phyloP scores from a whole-genome alignment of 2,329 filamentous ascomycete genomes.

The Stagonosporopsis cucurbitacearum region DNA sequence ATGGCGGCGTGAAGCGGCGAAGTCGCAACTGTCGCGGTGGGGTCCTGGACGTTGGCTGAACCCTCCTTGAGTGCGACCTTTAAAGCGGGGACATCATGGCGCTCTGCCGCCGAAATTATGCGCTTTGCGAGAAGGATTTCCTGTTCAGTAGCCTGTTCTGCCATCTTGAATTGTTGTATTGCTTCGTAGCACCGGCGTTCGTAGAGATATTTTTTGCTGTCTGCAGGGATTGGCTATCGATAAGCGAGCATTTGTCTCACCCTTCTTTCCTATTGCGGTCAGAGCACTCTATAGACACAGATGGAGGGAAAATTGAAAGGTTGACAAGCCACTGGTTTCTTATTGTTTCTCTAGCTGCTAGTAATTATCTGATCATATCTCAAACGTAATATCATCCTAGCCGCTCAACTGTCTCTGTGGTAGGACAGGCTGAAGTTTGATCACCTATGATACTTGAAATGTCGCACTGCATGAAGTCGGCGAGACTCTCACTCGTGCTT shows the following conservation, averaged over 20 bases:
- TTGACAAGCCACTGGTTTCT: too few species aligned
- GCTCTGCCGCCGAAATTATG: constrained; percentile 46
- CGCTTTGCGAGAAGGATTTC: constrained; percentile 47
- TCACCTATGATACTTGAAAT: not conserved
- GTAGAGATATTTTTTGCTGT: constrained; percentile 12
- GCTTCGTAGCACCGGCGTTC: constrained; percentile 1
- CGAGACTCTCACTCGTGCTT: not conserved
- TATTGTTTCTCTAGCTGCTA: too few species aligned
- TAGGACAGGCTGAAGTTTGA: not conserved
- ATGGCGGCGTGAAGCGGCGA: constrained; percentile 48
- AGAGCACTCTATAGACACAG: too few species aligned
- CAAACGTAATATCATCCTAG: too few species aligned
- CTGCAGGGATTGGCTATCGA: constrained; percentile 22
- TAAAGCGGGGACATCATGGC: constrained; percentile 43
- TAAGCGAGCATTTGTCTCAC: constrained; percentile 20
- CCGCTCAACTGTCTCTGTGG: not conserved
- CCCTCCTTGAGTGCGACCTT: constrained; percentile 45
- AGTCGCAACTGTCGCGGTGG: constrained; percentile 41
- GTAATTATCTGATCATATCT: too few species aligned
- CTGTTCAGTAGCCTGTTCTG: constrained; percentile 44
- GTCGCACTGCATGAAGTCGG: not conserved
- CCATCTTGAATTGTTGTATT: constrained; percentile 26
- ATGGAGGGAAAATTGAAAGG: too few species aligned
- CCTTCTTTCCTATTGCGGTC: not conserved
- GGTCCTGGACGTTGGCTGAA: constrained; percentile 48